Evolutionary conservation across 345 rosid genomes (phyloP), one percentile per base, ranked within the genome.

Genomic region (Salix caprea): DNA sequence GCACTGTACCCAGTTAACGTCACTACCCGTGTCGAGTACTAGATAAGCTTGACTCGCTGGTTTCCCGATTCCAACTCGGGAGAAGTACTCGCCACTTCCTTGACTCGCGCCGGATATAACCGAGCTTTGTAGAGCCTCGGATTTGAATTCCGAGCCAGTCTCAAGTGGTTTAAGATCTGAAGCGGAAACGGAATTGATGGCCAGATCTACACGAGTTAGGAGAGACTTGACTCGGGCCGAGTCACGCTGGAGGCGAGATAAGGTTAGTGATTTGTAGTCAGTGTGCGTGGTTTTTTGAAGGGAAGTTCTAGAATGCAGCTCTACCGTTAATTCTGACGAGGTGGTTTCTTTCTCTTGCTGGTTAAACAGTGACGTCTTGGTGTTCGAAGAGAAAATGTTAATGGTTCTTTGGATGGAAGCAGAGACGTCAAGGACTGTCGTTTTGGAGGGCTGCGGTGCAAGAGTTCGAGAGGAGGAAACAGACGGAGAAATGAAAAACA

Each of bases 51-150:
- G 84, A 78, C 84, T 91, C 74, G 94, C 80, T 48, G 99, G 99
- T 42, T 80, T 86, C 1, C 99, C 99, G 61, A 95, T 85, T 24
- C 94, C 95, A 6, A 91, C 77, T 76, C 99, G 89, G 71, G 97
- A 83, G 85, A 94, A 94, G 74, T 92, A 94, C 92, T 93, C 99
- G 28, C 99, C 99, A 48, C 97, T 94, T 70, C 99, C 99, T 71
- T 90, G 97, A 74, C 90, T 89, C 11, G 90, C 75, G 4, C 97
- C 97, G 0, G 99, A 94, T 15, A 91, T 82, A 67, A 94, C 34
- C 18, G 96, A 96, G 46, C 89, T 81, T 58, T 84, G 78, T 1
- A 90, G 24, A 44, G 79, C 86, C 79, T 89, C 86, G 0, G 83
- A 80, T 26, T 66, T 79, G 67, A 83, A 73, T 39, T 72, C 82